Conservation (phyloP, 495 filamentous ascomycete species). For the Bathelium albidoporum region DNA sequence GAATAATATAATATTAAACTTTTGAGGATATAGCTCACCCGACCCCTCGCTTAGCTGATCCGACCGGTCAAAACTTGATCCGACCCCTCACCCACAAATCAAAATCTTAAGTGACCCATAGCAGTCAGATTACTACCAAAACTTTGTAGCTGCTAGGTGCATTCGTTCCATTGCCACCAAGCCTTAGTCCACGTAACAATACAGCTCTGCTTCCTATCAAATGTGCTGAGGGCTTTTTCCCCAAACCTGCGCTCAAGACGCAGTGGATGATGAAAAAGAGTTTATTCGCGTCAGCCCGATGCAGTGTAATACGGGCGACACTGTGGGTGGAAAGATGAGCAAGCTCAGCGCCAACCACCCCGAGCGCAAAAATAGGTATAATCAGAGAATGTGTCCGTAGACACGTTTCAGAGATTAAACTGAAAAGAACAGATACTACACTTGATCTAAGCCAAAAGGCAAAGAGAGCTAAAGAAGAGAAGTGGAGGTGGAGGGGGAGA, state of each 20-base stretch:
- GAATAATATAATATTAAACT: neutral
- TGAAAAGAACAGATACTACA: slow-evolving; percentile 99
- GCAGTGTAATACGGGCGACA: slow-evolving; percentile 87
- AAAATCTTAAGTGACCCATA: no score
- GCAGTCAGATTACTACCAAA: neutral
- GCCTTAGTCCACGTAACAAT: neutral
- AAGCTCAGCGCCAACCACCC: slow-evolving; percentile 66
- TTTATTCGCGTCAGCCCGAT: slow-evolving; percentile 68
- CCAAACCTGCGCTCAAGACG: neutral
- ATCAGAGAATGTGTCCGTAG: slow-evolving; percentile 3
- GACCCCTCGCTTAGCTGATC: no score
- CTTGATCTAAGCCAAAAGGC: slow-evolving; percentile 92
- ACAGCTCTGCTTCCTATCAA: neutral
- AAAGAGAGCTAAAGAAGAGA: slow-evolving; percentile 18
- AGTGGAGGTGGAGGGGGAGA: neutral
- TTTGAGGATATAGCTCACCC: neutral
- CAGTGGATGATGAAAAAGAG: slow-evolving; percentile 1
- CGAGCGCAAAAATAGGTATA: slow-evolving; percentile 29
- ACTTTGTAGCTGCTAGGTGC: neutral
- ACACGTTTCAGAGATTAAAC: slow-evolving; percentile 20
- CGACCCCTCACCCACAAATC: no score
- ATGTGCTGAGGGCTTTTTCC: neutral
- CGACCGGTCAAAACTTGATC: no score
- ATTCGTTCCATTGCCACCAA: neutral
- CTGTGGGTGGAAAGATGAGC: slow-evolving; percentile 61